Evolutionary conservation across 495 filamentous ascomycete genomes (phyloP), one percentile per base, ranked within the genome.

Genomic region (Penicillium coffeae): DNA sequence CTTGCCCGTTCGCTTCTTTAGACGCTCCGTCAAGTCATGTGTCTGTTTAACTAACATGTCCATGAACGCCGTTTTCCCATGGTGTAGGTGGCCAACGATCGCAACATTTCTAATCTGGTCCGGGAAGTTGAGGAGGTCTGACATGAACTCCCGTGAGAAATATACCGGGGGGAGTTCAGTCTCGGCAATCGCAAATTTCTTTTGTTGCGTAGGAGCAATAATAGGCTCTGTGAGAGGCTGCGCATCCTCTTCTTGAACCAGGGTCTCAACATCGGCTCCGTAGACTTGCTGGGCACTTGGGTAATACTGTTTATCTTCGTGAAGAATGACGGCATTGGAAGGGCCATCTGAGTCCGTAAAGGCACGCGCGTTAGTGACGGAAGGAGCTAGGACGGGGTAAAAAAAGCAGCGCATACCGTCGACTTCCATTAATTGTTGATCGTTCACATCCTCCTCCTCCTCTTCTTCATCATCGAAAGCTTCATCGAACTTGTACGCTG

Each of bases 301-400:
- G 61, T 98, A 98, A 63, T 98, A 98, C 72, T 97, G 93, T 68
- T 98, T 97, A 72, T 98, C 94, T 74, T 98, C 93, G 64, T 98
- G 94, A 22, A 98, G 79, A 41, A 98, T 77, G 25, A 98, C 91
- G 36, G 92, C 92, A 67, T 97, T 98, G 6, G 91, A 96, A 15
- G 93, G 89, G n/a, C 89, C 91, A 40, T 95, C 89, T 68, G 84
- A 75, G 74, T 42, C 35, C 41, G 44, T 32, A 4, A 18, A 25
- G 16, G n/a, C 12, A 22, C 38, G 14, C 35, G 44, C 44, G 15
- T 37, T 4, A 35, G 34, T 0, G 13, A 20, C 10, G 36, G 33
- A 37, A 45, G 21, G 13, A 49, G n/a, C 22, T 13, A 42, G 41
- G 42, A 16, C 34, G 27, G 36, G 15, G 5, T 27, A 19, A 50